Base-by-base conservation (phyloP, 805 yeast genomes). In the Pichia cabralensis region DNA sequence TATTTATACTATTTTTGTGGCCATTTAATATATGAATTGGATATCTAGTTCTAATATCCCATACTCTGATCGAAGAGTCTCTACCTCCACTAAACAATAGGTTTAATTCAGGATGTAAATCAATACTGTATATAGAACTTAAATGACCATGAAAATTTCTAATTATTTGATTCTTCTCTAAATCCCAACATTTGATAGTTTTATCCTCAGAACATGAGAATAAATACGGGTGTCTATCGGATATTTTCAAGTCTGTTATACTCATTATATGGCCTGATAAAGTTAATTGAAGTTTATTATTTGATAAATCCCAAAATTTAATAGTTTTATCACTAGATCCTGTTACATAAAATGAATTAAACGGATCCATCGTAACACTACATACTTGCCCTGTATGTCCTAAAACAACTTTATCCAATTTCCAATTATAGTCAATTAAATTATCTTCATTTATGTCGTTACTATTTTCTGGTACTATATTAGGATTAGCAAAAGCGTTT, bases 361-460 rank as follows among this genome's bases (percentile, higher is more conserved):
- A 80, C 1, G 95, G 95, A 40, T 92, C 97, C 14, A 82, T 71
- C 7, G 79, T 67, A 3, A 86, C 61, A n/a, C 83, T 69, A 30
- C 94, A 67, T 1, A 92, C 85, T 88, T 96, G 88, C 0, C 99
- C 98, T 26, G 72, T 67, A 53, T 92, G 98, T 3, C 97, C 97
- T 1, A 82, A 74, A 1, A 89, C 65, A 3, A 89, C 85, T 37
- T 80, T 65, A 50, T 64, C 66, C 6, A 83, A 64, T 45, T 73
- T 71, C 95, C 95, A 85, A 2, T 73, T 70, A 49, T 74, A 83
- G 69, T 59, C 53, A 18, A 47, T 20, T 7, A 24, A 51, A 3
- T 60, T 56, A 30, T 41, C 40, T n/a, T 30, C 40, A 11, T 14
- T 18, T 12, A 25, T 35, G 7, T 30, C 24, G 22, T 21, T 21